A percentile compares a stretch with the other conserved stretches of the same genome.
phyloP scores from a whole-genome alignment of 176 grass and related monocot species.

The Typha latifolia region DNA sequence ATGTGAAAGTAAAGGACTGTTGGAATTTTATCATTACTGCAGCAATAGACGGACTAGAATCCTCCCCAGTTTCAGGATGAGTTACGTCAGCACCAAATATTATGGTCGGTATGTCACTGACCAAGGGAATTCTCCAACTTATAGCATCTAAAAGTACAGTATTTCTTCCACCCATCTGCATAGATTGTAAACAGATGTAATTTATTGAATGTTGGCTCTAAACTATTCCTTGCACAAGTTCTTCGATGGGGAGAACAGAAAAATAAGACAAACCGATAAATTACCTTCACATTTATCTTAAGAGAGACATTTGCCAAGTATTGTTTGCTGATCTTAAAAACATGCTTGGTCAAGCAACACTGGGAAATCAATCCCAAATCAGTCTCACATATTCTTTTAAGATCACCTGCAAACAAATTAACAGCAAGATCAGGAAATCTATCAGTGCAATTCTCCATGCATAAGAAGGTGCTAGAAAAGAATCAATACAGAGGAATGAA shows the following conservation, averaged over 20 bases:
- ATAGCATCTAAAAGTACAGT: slow-evolving; percentile 90
- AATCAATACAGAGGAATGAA: background rate
- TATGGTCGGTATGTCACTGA: slow-evolving; percentile 98
- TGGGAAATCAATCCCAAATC: slow-evolving; percentile 98
- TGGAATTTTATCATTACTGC: slow-evolving; percentile 42
- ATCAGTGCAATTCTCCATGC: background rate
- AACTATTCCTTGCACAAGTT: background rate
- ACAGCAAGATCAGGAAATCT: background rate
- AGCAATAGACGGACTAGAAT: slow-evolving; percentile 95
- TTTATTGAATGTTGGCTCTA: background rate
- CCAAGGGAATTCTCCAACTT: slow-evolving; percentile 97
- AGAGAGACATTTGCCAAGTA: slow-evolving; percentile 98
- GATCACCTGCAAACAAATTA: slow-evolving; percentile 59
- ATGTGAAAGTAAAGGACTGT: slow-evolving; percentile 7
- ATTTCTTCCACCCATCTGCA: slow-evolving; percentile 97
- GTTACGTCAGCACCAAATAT: slow-evolving; percentile 99
- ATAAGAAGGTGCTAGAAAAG: background rate
- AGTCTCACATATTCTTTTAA: slow-evolving; percentile 97
- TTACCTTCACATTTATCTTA: slow-evolving; percentile 99
- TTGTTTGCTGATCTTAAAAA: slow-evolving; percentile 99
- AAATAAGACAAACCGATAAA: background rate
- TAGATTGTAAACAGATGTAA: slow-evolving; percentile 19
- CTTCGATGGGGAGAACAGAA: background rate
- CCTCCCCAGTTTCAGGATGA: slow-evolving; percentile 98
- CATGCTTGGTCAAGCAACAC: slow-evolving; percentile 97